A percentile compares a stretch with the other conserved stretches of the same genome.
Evolutionary conservation across 345 rosid species (phyloP).

Genomic region (Corymbia maculata): DNA sequence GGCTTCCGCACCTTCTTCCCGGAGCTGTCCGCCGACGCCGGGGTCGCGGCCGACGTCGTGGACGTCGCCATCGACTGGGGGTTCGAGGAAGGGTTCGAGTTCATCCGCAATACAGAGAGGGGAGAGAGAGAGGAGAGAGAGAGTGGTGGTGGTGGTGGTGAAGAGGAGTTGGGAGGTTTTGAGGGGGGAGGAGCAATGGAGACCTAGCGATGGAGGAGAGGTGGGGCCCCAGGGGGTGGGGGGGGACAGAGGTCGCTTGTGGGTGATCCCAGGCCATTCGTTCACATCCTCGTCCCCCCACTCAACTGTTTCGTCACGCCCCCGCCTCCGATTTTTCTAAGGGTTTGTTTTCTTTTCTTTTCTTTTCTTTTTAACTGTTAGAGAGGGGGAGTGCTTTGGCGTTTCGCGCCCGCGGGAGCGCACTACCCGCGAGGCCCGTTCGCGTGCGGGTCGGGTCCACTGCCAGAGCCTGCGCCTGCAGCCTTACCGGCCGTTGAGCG

Average conservation of each 20-base stretch:
- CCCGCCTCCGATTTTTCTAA: neutral
- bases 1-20: slow-evolving; percentile 90
- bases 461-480: neutral
- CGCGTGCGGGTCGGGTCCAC: neutral
- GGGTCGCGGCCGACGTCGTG: slow-evolving; percentile 14
- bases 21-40: slow-evolving; percentile 11
- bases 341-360: too few relatives aligned
- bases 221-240: neutral
- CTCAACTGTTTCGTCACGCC: neutral
- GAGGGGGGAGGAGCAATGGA: neutral
- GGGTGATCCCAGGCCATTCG: neutral
- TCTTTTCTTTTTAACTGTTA: neutral
- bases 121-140: neutral
- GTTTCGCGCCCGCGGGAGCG: neutral
- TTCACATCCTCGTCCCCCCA: neutral
- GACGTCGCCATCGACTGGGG: slow-evolving; percentile 30
- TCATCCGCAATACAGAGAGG: neutral
- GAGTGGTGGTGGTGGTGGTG: neutral
- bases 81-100: slow-evolving; percentile 26
- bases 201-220: neutral
- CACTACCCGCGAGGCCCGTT: neutral
- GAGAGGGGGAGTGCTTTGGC: neutral
- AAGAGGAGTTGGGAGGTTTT: neutral
- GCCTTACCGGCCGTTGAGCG: neutral
- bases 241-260: neutral